Percentiles rank a stretch among this genome's conserved stretches.
Conservation (phyloP, 768 basidiomycete genomes). For the Tulasnella sp. region DNA sequence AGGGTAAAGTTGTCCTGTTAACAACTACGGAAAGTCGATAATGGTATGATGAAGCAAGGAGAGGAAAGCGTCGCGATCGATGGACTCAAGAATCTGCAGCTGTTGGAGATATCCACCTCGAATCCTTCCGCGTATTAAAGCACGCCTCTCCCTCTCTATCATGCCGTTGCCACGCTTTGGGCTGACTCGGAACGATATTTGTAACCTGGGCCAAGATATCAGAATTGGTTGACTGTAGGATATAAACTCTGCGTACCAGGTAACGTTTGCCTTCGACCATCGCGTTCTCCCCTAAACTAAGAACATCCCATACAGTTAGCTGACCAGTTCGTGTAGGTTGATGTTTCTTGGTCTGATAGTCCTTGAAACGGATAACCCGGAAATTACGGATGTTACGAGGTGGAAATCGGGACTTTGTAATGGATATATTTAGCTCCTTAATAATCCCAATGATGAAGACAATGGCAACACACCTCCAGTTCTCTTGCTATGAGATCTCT, state of each 20-base stretch:
- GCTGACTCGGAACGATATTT: slow-evolving; percentile 57
- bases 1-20: too few species aligned
- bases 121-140: slow-evolving; percentile 50
- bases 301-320: slow-evolving; percentile 73
- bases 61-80: neutral
- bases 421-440: neutral
- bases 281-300: slow-evolving; percentile 34
- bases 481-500: slow-evolving; percentile 57
- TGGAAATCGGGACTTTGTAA: slow-evolving; percentile 45
- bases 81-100: neutral
- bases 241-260: slow-evolving; percentile 39
- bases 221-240: neutral
- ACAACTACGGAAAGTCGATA: too few species aligned
- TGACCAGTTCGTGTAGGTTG: slow-evolving; percentile 51
- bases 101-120: slow-evolving; percentile 28
- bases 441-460: neutral
- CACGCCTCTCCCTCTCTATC: slow-evolving; percentile 50
- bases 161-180: slow-evolving; percentile 57
- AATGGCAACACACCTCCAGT: slow-evolving; percentile 39
- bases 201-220: slow-evolving; percentile 33
- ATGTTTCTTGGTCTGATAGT: slow-evolving; percentile 41
- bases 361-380: slow-evolving; percentile 55
- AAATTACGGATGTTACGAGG: slow-evolving; percentile 63
- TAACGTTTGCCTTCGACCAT: slow-evolving; percentile 57
- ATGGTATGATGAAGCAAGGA: neutral